Evolutionary conservation across 805 yeast species (phyloP), one percentile per base, ranked within the genome.

Genomic region (Lipomyces anomalus): DNA sequence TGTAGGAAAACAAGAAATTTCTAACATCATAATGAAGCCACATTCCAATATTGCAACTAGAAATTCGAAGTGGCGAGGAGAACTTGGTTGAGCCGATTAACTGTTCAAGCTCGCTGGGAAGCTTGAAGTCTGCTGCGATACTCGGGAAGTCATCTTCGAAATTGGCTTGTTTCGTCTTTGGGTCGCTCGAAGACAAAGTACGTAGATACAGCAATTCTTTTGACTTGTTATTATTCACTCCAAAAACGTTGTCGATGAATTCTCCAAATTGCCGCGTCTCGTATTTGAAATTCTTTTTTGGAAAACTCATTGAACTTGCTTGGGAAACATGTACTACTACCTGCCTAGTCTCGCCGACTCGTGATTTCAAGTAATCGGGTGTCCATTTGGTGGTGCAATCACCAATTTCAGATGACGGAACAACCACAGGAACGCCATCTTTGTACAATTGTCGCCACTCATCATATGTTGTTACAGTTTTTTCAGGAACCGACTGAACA

Each of bases 11-110:
- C n/a, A n/a, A n/a, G n/a, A n/a, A n/a, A n/a, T n/a, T n/a, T n/a
- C 22, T 4, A 41, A 45, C 66, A 42, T 67, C 69, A 50, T 65
- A 66, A 35, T 62, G 69, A 5, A 67, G 60, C 68, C 68, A 65
- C 49, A 64, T 59, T 4, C 62, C 52, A 1, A 65, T 61, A 16
- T 55, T 52, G 3, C 66, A 55, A 22, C 69, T 61, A 2, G 69
- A 57, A 17, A 67, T 51, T 30, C 68, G 42, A 35, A 67, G 45
- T 4, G 67, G 68, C 1, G 69, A 60, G 6, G 68, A 64, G 42
- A 62, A 63, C 36, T 52, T 57, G 13, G 48, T 50, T 11, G 35
- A 42, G n/a, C 40, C 46, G 20, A 66, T 39, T 40, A 40, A 30
- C 11, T 41, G 32, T 9, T 33, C 16, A 4, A 65, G 39, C 11